Evolutionary conservation across 2,329 filamentous ascomycete genomes (phyloP).

Genomic region (Aspergillus pseudonomiae): DNA sequence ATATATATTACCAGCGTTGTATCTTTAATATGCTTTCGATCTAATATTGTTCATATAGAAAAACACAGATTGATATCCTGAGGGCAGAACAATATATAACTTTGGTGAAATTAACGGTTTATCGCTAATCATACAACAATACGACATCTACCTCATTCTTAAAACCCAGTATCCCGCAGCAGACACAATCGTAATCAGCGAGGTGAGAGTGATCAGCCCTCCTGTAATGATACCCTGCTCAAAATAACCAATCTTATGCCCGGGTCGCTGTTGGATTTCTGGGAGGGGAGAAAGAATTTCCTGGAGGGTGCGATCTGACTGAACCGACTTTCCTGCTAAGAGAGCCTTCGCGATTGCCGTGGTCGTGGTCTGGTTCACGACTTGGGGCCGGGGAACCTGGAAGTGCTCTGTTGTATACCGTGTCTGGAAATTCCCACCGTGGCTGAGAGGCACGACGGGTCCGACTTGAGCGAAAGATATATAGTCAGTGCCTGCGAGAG

Average conservation of each 20-base stretch:
- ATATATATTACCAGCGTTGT: background rate
- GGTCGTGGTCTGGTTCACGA: conserved; percentile 29
- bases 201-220: conserved; percentile 25
- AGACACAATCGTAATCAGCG: conserved; percentile 25
- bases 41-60: background rate
- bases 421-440: conserved; percentile 41
- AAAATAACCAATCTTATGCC: conserved; percentile 50
- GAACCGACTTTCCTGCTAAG: conserved; percentile 21
- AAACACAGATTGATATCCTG: background rate
- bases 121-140: background rate
- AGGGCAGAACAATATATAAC: background rate
- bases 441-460: conserved; percentile 30
- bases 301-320: conserved; percentile 30
- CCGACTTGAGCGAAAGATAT: conserved; percentile 19
- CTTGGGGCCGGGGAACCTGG: conserved; percentile 49
- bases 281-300: conserved; percentile 37
- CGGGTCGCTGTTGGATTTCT: conserved; percentile 29
- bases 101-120: background rate
- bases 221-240: conserved; percentile 50
- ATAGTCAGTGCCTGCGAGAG: background rate
- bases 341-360: conserved; percentile 18
- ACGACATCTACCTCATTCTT: background rate
- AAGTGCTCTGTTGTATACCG: conserved; percentile 52
- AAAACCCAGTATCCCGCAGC: conserved; percentile 27
- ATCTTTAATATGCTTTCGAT: fast-evolving